Percentiles rank a stretch among this genome's conserved stretches.
phyloP scores from a whole-genome alignment of 352 stramenopile species.

The Plasmopara muralis region DNA sequence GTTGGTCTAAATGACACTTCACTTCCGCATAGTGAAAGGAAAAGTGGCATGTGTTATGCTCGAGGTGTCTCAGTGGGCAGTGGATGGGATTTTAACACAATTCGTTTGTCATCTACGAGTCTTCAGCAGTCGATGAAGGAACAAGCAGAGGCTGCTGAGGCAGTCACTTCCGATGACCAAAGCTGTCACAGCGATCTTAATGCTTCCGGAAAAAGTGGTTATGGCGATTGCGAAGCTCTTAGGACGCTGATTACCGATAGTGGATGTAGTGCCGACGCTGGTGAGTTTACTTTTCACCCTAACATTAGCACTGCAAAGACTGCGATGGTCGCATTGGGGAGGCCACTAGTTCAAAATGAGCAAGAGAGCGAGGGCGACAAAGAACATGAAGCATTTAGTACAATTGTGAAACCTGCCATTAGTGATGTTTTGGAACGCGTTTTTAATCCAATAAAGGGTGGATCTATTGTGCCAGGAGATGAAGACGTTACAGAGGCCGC shows the following conservation, averaged over 20 bases:
- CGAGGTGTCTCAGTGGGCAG: conserved; percentile 43
- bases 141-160: conserved; percentile 18
- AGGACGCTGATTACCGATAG: too few species aligned
- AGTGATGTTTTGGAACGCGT: conserved; percentile 61
- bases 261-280: too few species aligned
- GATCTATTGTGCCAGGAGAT: conserved; percentile 19
- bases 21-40: conserved; percentile 22
- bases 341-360: too few species aligned
- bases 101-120: conserved; percentile 44
- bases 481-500: conserved; percentile 21
- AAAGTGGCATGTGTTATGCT: conserved; percentile 32
- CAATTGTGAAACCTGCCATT: conserved; percentile 72
- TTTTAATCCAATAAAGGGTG: conserved; percentile 22
- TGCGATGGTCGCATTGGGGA: too few species aligned
- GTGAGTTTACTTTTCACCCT: too few species aligned
- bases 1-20: conserved; percentile 17
- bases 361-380: conserved; percentile 14
- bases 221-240: too few species aligned
- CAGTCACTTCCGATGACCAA: background rate
- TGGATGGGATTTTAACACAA: conserved; percentile 75
- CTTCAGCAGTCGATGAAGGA: conserved; percentile 29
- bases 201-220: background rate
- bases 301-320: too few species aligned
- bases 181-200: conserved; percentile 5
- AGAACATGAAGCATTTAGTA: conserved; percentile 51